Conservation (phyloP, 73 alveolate genomes). For the Paramecium caudatum region DNA sequence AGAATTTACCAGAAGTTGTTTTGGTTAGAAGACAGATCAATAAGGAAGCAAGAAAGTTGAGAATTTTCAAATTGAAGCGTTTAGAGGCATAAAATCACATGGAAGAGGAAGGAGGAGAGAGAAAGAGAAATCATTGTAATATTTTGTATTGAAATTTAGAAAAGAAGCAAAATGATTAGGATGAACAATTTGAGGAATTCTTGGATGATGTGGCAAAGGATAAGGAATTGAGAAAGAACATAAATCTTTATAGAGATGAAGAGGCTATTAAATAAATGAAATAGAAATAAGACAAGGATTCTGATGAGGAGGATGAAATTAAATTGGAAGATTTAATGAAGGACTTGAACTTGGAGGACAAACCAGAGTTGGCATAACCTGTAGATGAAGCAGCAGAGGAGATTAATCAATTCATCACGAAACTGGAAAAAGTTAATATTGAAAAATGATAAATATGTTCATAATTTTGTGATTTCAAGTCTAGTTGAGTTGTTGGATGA, state of each 20-base stretch:
- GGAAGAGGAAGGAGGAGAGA: constrained; percentile 74
- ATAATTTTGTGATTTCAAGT: constrained; percentile 5
- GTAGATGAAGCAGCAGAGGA: constrained; percentile 67
- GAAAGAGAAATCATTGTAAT: constrained; percentile 37
- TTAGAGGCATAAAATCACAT: constrained; percentile 64
- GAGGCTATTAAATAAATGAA: constrained; percentile 60
- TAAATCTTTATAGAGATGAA: constrained; percentile 74
- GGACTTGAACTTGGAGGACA: constrained; percentile 71
- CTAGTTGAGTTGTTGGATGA: constrained; percentile 42
- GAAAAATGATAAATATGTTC: constrained; percentile 75
- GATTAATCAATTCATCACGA: constrained; percentile 63
- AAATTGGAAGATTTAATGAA: constrained; percentile 73
- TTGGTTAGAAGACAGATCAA: constrained; percentile 62
- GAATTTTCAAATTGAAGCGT: constrained; percentile 74
- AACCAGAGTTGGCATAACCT: constrained; percentile 49
- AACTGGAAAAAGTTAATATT: constrained; percentile 68
- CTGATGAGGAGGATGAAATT: constrained; percentile 69
- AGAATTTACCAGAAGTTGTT: constrained; percentile 66
- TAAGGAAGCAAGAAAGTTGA: constrained; percentile 51
- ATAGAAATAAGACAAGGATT: constrained; percentile 56
- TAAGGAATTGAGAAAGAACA: constrained; percentile 71
- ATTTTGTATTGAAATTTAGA: not conserved
- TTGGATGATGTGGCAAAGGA: constrained; percentile 76
- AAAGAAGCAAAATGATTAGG: constrained; percentile 74
- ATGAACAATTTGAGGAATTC: constrained; percentile 72